Conservation (phyloP, 2,329 filamentous ascomycete genomes). For the Aspergillus brasiliensis region DNA sequence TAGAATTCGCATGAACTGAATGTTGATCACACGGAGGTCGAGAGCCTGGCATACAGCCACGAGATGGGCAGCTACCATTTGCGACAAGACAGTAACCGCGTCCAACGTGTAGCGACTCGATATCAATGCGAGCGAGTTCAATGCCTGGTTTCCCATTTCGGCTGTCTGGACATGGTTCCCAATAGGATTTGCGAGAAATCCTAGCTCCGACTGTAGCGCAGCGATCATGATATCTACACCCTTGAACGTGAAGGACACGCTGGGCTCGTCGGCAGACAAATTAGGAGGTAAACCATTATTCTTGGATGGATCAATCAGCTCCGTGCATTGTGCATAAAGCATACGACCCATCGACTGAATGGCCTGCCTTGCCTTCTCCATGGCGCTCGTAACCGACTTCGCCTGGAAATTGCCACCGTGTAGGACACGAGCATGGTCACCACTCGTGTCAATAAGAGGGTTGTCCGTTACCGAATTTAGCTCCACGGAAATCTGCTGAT, state of each 20-base stretch:
- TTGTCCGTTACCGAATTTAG: slow-evolving; percentile 3
- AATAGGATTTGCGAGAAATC: slow-evolving; percentile 1
- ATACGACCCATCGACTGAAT: slow-evolving; percentile 61
- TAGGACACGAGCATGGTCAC: slow-evolving; percentile 42
- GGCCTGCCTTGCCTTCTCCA: slow-evolving; percentile 58
- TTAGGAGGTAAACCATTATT: slow-evolving; percentile 65
- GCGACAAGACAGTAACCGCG: not conserved
- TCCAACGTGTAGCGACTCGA: not conserved
- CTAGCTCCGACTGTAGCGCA: slow-evolving; percentile 2
- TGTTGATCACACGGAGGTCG: slow-evolving; percentile 1
- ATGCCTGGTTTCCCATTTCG: slow-evolving; percentile 6
- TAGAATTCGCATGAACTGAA: not conserved
- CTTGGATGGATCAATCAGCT: slow-evolving; percentile 61
- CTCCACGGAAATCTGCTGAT: slow-evolving; percentile 60
- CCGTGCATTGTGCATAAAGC: slow-evolving; percentile 62
- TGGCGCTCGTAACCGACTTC: slow-evolving; percentile 61
- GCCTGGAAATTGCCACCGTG: slow-evolving; percentile 71
- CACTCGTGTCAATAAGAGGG: not conserved
- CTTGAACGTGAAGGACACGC: not conserved
- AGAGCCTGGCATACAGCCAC: slow-evolving; percentile 3
- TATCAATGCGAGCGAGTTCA: slow-evolving; percentile 7
- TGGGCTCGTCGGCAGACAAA: slow-evolving; percentile 36
- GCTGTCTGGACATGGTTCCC: slow-evolving; percentile 4
- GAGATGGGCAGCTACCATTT: slow-evolving; percentile 3
- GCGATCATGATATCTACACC: slow-evolving; percentile 1